Percentiles rank a stretch among this genome's conserved stretches.
These are phyloP conservation scores for Casuarina equisetifolia DNA, from an alignment of 306 rosid genomes.

Conservation along the genomic window DNA sequence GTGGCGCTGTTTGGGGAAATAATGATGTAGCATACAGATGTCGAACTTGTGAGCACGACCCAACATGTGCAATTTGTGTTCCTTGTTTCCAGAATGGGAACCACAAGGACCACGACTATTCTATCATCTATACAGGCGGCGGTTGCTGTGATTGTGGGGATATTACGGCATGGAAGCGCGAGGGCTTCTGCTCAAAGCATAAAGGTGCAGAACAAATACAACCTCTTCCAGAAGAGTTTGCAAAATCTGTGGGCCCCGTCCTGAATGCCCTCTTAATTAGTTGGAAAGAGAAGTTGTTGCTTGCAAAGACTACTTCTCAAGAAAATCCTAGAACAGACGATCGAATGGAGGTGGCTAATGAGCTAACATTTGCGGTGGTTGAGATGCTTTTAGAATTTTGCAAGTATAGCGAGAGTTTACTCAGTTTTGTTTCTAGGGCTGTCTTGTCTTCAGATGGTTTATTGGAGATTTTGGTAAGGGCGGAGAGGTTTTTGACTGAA, in stretches of 20 bases:
- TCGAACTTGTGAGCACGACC: conserved; percentile 84
- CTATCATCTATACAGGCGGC: conserved; percentile 72
- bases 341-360: conserved; percentile 60
- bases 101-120: conserved; percentile 84
- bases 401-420: conserved; percentile 93
- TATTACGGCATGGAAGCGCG: conserved; percentile 91
- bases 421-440: conserved; percentile 71
- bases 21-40: conserved; percentile 88
- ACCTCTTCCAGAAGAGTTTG: conserved; percentile 68
- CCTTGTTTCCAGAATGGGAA: conserved; percentile 92
- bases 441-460: conserved; percentile 55
- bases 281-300: conserved; percentile 64
- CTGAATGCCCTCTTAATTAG: conserved; percentile 59
- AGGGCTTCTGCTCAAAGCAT: conserved; percentile 94
- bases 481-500: conserved; percentile 68
- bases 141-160: conserved; percentile 99
- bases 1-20: conserved; percentile 91
- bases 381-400: conserved; percentile 87
- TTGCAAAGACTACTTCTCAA: conserved; percentile 36
- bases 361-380: conserved; percentile 71
- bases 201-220: conserved; percentile 86
- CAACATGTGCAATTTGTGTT: conserved; percentile 94
- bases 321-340: conserved; percentile 46
- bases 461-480: conserved; percentile 63
- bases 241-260: conserved; percentile 60